A percentile compares a stretch with the other conserved stretches of the same genome.
These are phyloP conservation scores for Ganoderma resinaceum DNA, from an alignment of 1,284 basidiomycete genomes.

Conservation along the genomic window DNA sequence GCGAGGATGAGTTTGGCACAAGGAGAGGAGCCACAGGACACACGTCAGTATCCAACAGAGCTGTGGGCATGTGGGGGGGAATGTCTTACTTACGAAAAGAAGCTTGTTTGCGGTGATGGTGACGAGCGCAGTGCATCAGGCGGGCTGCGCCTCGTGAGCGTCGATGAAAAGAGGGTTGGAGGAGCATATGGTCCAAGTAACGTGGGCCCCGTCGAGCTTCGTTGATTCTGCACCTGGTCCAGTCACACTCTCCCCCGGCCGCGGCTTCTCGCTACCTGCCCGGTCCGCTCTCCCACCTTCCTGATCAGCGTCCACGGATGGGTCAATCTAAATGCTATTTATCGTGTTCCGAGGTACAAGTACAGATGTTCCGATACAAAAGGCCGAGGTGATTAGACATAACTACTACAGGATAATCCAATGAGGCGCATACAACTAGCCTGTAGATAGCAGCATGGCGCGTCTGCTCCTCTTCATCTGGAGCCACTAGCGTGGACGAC, in stretches of 20 bases:
- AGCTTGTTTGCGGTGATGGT: conserved; percentile 14
- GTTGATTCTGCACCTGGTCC: not conserved
- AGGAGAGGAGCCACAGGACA: conserved; percentile 10
- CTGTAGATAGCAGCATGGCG: conserved; percentile 22
- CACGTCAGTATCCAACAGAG: conserved; percentile 17
- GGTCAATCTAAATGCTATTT: conserved; percentile 19
- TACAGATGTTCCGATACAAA: conserved; percentile 34
- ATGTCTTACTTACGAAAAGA: conserved; percentile 26
- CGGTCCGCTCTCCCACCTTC: not conserved
- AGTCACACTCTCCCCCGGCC: conserved; percentile 27
- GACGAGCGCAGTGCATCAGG: conserved; percentile 19
- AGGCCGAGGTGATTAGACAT: conserved; percentile 22
- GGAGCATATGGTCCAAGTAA: conserved; percentile 20
- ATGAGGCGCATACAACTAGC: conserved; percentile 18
- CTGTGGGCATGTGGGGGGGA: conserved; percentile 21
- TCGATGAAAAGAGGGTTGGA: conserved; percentile 18
- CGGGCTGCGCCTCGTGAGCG: conserved; percentile 23
- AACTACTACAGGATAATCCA: conserved; percentile 32
- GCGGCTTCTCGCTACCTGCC: not conserved
- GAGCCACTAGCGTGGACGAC: conserved; percentile 20
- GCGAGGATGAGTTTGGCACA: conserved; percentile 18
- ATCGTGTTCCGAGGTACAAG: conserved; percentile 23
- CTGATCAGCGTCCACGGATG: conserved; percentile 18
- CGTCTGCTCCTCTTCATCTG: conserved; percentile 28
- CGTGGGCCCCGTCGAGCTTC: conserved; percentile 2